phyloP scores from a whole-genome alignment of 2,329 filamentous ascomycete genomes.

The Colletotrichum sp. region DNA sequence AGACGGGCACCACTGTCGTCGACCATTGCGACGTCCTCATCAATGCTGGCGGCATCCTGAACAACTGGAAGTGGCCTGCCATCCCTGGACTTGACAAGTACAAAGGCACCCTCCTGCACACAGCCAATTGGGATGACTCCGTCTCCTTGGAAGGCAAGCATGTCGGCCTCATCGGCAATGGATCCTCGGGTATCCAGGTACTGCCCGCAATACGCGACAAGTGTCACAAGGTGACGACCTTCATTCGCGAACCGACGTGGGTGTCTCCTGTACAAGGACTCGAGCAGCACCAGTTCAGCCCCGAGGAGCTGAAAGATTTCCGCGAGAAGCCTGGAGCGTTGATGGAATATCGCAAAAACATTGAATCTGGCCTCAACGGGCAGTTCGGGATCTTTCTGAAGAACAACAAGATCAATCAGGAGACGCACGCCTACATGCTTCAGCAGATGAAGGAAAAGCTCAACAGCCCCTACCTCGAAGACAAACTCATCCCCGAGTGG shows the following conservation, averaged over 20 bases:
- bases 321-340: slow-evolving; percentile 41
- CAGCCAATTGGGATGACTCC: slow-evolving; percentile 55
- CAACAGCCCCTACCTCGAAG: slow-evolving; percentile 29
- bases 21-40: slow-evolving; percentile 53
- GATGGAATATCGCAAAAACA: slow-evolving; percentile 44
- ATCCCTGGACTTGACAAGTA: slow-evolving; percentile 51
- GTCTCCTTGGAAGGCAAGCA: slow-evolving; percentile 40
- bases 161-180: slow-evolving; percentile 49
- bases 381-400: slow-evolving; percentile 53
- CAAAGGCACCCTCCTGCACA: slow-evolving; percentile 56
- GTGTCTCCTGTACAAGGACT: slow-evolving; percentile 48
- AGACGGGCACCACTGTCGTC: slow-evolving; percentile 29
- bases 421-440: slow-evolving; percentile 44
- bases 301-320: slow-evolving; percentile 45
- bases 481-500: slow-evolving; percentile 24
- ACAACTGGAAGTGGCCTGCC: slow-evolving; percentile 60
- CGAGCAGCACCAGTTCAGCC: slow-evolving; percentile 45
- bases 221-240: slow-evolving; percentile 49
- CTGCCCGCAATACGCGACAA: slow-evolving; percentile 49
- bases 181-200: slow-evolving; percentile 50
- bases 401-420: slow-evolving; percentile 40
- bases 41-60: slow-evolving; percentile 52
- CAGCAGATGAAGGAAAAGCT: slow-evolving; percentile 43
- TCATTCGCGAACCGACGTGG: slow-evolving; percentile 57
- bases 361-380: slow-evolving; percentile 50